These are phyloP conservation scores for Mercurialis annua DNA, from an alignment of 345 rosid genomes.

Conservation along the genomic window DNA sequence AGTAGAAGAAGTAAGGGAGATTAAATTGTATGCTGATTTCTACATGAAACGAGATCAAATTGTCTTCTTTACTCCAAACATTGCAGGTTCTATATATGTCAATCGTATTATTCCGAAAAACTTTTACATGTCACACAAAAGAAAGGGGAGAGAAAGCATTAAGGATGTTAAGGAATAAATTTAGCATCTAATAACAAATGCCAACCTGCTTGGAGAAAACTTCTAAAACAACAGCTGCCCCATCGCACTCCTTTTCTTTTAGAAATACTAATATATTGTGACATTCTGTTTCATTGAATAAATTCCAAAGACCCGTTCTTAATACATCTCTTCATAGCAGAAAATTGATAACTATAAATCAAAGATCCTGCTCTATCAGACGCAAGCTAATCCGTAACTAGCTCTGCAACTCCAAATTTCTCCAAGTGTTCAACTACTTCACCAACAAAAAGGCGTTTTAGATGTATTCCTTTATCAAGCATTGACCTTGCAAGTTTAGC, in stretches of 20 bases:
- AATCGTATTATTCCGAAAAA: neutral
- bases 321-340: neutral
- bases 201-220: slow-evolving; percentile 7
- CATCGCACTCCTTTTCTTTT: neutral
- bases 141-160: too few species aligned
- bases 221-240: neutral
- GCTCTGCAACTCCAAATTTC: slow-evolving; percentile 44
- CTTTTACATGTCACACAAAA: too few species aligned
- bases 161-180: neutral
- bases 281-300: neutral
- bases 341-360: neutral
- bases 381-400: slow-evolving; percentile 29
- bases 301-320: neutral
- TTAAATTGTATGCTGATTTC: too few species aligned
- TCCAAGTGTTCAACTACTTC: slow-evolving; percentile 37
- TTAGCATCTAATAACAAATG: neutral
- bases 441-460: slow-evolving; percentile 36
- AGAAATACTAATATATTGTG: neutral
- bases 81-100: neutral
- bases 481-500: slow-evolving; percentile 49
- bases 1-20: neutral
- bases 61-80: too few species aligned
- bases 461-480: slow-evolving; percentile 44
- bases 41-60: too few species aligned
- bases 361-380: too few species aligned